phyloP scores from a whole-genome alignment of 495 filamentous ascomycete species.

The Wilcoxina mikolae region DNA sequence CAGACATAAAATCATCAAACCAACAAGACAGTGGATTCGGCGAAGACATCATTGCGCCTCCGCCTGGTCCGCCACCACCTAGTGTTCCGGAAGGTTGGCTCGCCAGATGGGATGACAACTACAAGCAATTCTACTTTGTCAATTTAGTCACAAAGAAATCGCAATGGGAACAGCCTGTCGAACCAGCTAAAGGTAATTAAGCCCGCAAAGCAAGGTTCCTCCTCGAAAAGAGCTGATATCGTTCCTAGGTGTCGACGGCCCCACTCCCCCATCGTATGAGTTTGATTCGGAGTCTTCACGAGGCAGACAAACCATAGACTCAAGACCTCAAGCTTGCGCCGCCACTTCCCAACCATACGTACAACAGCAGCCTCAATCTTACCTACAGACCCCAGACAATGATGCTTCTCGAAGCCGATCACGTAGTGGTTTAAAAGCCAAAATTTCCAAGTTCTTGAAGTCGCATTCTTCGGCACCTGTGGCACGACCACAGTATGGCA shows the following conservation, averaged over 20 bases:
- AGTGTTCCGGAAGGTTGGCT: constrained; percentile 74
- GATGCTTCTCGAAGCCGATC: neutral
- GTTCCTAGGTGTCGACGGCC: too few species aligned
- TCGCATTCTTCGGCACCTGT: constrained; percentile 7
- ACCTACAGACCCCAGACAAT: neutral
- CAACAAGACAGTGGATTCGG: too few species aligned
- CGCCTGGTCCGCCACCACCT: constrained; percentile 69
- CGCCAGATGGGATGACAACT: constrained; percentile 18
- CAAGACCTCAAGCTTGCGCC: too few species aligned
- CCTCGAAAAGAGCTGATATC: too few species aligned
- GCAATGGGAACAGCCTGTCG: constrained; percentile 23
- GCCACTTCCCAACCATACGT: constrained; percentile 6
- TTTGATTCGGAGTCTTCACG: too few species aligned
- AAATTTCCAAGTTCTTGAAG: constrained; percentile 14
- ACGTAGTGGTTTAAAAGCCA: neutral
- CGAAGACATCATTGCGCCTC: too few species aligned
- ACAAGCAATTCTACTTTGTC: constrained; percentile 25
- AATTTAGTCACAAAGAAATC: constrained; percentile 22
- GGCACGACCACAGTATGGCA: neutral
- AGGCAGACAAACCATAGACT: too few species aligned
- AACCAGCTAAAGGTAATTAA: too few species aligned
- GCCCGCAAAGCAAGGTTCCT: too few species aligned
- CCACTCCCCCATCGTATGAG: too few species aligned
- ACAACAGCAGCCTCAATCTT: neutral
- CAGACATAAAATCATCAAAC: too few species aligned